A percentile compares a stretch with the other conserved stretches of the same genome.
These are phyloP conservation scores for Cubamyces lactineus DNA, from an alignment of 768 basidiomycete genomes.

Conservation along the genomic window DNA sequence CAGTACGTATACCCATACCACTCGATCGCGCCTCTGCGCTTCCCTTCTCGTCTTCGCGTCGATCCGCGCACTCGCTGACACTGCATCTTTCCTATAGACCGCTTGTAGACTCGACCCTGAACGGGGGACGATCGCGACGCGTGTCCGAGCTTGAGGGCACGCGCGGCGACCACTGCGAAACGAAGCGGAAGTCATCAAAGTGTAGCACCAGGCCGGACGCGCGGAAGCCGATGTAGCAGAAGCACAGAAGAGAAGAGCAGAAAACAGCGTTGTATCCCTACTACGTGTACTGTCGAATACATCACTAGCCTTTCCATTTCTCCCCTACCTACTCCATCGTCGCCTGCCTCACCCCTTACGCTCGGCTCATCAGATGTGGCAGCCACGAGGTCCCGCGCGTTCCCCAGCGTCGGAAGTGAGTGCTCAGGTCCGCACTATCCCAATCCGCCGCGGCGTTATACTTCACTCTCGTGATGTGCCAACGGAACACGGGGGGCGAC, in stretches of 20 bases:
- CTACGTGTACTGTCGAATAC: slow-evolving; percentile 3
- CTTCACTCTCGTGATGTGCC: too few species aligned
- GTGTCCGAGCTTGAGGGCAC: too few species aligned
- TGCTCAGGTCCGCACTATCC: too few species aligned
- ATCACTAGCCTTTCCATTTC: slow-evolving; percentile 11
- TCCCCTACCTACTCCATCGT: background rate
- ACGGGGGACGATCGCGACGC: too few species aligned
- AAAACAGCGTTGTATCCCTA: slow-evolving; percentile 12
- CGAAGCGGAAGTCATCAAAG: too few species aligned
- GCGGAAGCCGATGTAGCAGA: background rate
- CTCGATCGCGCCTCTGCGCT: background rate
- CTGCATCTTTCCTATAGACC: slow-evolving; percentile 6
- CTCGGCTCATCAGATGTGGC: too few species aligned
- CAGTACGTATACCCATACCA: slow-evolving; percentile 39
- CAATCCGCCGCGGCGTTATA: too few species aligned
- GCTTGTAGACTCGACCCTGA: slow-evolving; percentile 10
- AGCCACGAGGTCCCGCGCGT: too few species aligned
- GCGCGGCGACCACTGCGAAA: too few species aligned
- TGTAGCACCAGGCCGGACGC: too few species aligned
- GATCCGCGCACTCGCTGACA: background rate
- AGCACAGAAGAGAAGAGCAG: slow-evolving; percentile 7
- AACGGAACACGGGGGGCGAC: too few species aligned
- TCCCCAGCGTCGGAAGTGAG: too few species aligned
- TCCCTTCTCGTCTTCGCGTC: background rate
- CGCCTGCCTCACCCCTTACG: background rate